phyloP scores from a whole-genome alignment of 805 yeast genomes.

The Lipomyces starkeyi region DNA sequence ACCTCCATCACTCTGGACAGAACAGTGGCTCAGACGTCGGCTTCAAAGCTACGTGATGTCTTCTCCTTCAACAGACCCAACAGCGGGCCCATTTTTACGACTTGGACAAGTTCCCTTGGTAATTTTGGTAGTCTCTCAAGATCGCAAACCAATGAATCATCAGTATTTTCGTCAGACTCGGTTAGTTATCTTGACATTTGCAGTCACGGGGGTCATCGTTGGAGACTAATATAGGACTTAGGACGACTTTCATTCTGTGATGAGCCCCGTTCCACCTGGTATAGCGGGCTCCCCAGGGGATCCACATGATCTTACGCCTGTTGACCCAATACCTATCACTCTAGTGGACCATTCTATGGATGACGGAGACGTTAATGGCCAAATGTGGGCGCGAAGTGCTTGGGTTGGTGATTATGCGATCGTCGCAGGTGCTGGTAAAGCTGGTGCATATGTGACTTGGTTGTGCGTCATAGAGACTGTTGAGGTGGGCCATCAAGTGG shows the following conservation, averaged over 20 bases:
- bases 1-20: conserved; percentile 17
- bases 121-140: conserved; percentile 8
- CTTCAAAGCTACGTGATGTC: conserved; percentile 29
- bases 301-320: conserved; percentile 33
- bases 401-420: conserved; percentile 50
- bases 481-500: conserved; percentile 6
- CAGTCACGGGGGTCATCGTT: too few species aligned
- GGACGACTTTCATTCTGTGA: conserved; percentile 21
- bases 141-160: conserved; percentile 22
- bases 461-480: conserved; percentile 48
- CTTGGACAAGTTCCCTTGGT: conserved; percentile 17
- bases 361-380: conserved; percentile 27
- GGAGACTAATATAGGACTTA: neutral
- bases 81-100: conserved; percentile 10
- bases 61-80: conserved; percentile 22
- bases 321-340: conserved; percentile 53
- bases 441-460: conserved; percentile 54
- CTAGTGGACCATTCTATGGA: conserved; percentile 47
- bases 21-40: conserved; percentile 15
- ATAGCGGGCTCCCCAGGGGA: conserved; percentile 34
- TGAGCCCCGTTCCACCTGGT: conserved; percentile 20
- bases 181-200: conserved; percentile 1
- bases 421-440: conserved; percentile 48
- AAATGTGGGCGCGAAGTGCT: conserved; percentile 51
- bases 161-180: conserved; percentile 24